These are phyloP conservation scores for Lactuca sativa DNA, from an alignment of 129 eudicot species.

Conservation along the genomic window DNA sequence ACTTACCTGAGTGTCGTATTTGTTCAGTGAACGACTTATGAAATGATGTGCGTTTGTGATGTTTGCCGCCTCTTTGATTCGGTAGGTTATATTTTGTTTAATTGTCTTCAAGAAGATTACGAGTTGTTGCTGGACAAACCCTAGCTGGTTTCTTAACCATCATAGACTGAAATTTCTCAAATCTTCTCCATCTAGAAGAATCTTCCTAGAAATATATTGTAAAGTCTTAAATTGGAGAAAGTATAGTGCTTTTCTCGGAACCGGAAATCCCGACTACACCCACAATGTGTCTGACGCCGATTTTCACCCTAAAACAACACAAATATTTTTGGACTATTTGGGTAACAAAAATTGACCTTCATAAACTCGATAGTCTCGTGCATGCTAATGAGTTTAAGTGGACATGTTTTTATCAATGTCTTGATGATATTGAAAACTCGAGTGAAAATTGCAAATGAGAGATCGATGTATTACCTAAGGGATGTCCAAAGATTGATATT, in stretches of 20 bases:
- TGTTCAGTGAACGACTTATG: constrained; percentile 57
- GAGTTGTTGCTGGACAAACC: constrained; percentile 59
- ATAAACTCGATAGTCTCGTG: constrained; percentile 56
- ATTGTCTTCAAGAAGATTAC: constrained; percentile 63
- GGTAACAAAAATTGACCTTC: constrained; percentile 50
- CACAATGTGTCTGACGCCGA: constrained; percentile 54
- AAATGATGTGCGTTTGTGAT: constrained; percentile 67
- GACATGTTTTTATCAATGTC: constrained; percentile 42
- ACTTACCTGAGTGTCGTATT: constrained; percentile 56
- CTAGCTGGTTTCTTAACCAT: constrained; percentile 67
- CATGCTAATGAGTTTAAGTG: constrained; percentile 47
- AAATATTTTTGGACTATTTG: constrained; percentile 44
- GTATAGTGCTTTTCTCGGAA: constrained; percentile 64
- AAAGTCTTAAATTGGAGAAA: constrained; percentile 47
- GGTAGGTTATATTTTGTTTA: constrained; percentile 57
- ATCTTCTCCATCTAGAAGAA: constrained; percentile 54
- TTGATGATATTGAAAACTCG: constrained; percentile 44
- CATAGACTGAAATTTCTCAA: constrained; percentile 46
- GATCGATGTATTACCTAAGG: constrained; percentile 52
- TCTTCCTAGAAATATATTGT: constrained; percentile 52
- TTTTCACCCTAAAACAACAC: constrained; percentile 50
- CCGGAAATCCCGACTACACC: constrained; percentile 64
- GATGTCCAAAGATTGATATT: constrained; percentile 45
- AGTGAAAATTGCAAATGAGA: constrained; percentile 53
- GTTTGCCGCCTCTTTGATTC: constrained; percentile 58